A percentile compares a stretch with the other conserved stretches of the same genome.
Conservation (phyloP, 768 basidiomycete genomes). For the Boletus pseudopeckii region DNA sequence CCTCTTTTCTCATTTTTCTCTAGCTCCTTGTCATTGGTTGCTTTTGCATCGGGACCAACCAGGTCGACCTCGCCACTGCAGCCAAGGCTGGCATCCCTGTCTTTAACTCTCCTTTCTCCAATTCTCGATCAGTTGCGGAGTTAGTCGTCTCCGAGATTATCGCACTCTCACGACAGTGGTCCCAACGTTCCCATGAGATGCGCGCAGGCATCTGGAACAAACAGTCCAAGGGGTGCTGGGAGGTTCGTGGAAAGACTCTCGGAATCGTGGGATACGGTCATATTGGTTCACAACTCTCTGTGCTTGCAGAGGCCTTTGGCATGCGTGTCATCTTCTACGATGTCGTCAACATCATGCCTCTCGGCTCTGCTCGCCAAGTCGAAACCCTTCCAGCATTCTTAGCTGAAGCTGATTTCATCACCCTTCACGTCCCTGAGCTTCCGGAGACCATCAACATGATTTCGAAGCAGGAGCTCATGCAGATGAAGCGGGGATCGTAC, state of each 20-base stretch:
- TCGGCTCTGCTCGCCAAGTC: constrained; percentile 90
- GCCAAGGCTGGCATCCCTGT: constrained; percentile 90
- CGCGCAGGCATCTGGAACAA: constrained; percentile 96
- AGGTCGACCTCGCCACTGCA: constrained; percentile 86
- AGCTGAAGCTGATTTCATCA: constrained; percentile 83
- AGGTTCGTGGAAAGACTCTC: constrained; percentile 94
- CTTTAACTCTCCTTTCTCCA: constrained; percentile 99
- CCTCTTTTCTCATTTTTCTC: background rate
- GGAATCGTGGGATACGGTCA: constrained; percentile 99
- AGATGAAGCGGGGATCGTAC: constrained; percentile 94
- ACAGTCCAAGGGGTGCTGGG: constrained; percentile 97
- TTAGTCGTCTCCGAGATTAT: constrained; percentile 94
- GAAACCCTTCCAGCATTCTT: constrained; percentile 76
- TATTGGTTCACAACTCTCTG: constrained; percentile 95
- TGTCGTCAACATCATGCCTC: constrained; percentile 94
- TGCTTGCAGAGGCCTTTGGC: constrained; percentile 94
- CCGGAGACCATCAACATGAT: constrained; percentile 97
- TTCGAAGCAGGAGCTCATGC: constrained; percentile 63
- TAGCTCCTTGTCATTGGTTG: constrained; percentile 96
- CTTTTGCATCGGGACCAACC: constrained; percentile 99
- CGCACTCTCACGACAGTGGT: constrained; percentile 89
- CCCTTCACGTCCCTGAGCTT: constrained; percentile 94
- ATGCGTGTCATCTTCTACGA: constrained; percentile 96
- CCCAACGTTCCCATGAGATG: constrained; percentile 86
- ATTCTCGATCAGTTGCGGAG: constrained; percentile 98